A percentile compares a stretch with the other conserved stretches of the same genome.
These are phyloP conservation scores for Camptophora hylomeconis DNA, from an alignment of 2,329 filamentous ascomycete genomes.

Conservation along the genomic window DNA sequence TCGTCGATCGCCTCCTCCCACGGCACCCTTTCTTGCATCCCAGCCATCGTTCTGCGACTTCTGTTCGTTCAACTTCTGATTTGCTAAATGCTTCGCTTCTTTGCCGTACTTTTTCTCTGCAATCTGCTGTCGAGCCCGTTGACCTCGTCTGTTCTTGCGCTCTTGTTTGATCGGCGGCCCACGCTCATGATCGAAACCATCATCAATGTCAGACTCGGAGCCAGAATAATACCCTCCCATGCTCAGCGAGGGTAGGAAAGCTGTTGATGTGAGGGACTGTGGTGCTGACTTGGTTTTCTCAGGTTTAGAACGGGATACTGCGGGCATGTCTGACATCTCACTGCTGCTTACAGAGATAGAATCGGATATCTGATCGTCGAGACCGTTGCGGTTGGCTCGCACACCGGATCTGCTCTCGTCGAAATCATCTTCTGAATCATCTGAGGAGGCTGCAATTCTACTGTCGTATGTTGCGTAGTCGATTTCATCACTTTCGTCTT, in stretches of 20 bases:
- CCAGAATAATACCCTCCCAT: conserved; percentile 52
- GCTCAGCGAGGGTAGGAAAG: conserved; percentile 48
- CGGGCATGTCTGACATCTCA: background rate
- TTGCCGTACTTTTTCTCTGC: conserved; percentile 50
- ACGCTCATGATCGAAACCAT: conserved; percentile 7
- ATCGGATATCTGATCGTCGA: conserved; percentile 17
- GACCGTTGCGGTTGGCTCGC: conserved; percentile 6
- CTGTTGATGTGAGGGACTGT: conserved; percentile 25
- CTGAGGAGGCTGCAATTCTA: background rate
- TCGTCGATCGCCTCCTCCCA: conserved; percentile 17
- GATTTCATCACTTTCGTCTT: conserved; percentile 13
- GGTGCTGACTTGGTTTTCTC: conserved; percentile 12
- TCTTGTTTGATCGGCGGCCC: conserved; percentile 19
- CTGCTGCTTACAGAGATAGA: conserved; percentile 9
- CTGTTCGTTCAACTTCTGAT: conserved; percentile 27
- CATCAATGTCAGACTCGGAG: conserved; percentile 39
- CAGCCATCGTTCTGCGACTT: conserved; percentile 37
- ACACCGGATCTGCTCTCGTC: conserved; percentile 1
- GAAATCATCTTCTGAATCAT: conserved; percentile 2
- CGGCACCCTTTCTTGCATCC: conserved; percentile 47
- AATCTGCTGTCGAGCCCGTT: conserved; percentile 46
- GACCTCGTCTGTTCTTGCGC: conserved; percentile 46
- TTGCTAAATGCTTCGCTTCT: conserved; percentile 42
- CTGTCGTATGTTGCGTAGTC: conserved; percentile 3
- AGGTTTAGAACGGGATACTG: conserved; percentile 10